These are phyloP conservation scores for Catunica adiposa DNA, from an alignment of 2,329 filamentous ascomycete genomes.

Conservation along the genomic window DNA sequence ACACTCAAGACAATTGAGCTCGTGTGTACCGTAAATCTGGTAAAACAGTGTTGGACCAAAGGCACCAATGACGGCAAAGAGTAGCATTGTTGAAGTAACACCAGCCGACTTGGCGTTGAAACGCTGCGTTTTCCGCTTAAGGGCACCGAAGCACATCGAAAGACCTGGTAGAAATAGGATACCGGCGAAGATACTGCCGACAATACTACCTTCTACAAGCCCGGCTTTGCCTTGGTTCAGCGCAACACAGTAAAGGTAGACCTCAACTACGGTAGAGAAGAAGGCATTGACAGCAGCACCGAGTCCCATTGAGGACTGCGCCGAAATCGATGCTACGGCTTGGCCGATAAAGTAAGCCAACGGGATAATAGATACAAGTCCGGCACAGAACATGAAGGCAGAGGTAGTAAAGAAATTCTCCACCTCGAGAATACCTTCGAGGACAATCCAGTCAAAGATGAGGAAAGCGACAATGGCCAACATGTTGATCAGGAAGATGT, in stretches of 20 bases:
- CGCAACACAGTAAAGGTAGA: constrained; percentile 92
- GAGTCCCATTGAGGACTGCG: constrained; percentile 94
- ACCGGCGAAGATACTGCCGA: constrained; percentile 94
- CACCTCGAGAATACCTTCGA: constrained; percentile 51
- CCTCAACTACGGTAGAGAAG: constrained; percentile 93
- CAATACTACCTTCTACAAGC: constrained; percentile 89
- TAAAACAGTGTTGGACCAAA: constrained; percentile 96
- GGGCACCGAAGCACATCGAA: constrained; percentile 96
- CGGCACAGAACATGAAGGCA: constrained; percentile 71
- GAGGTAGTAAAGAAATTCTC: constrained; percentile 62
- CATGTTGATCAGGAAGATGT: constrained; percentile 97
- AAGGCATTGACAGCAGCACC: constrained; percentile 96
- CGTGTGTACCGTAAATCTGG: constrained; percentile 94
- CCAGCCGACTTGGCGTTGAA: constrained; percentile 95
- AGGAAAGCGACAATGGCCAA: constrained; percentile 87
- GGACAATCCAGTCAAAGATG: constrained; percentile 78
- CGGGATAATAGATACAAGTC: constrained; percentile 82
- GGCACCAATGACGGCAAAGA: constrained; percentile 88
- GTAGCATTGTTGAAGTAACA: constrained; percentile 92
- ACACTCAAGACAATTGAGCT: constrained; percentile 67
- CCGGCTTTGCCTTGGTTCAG: constrained; percentile 81
- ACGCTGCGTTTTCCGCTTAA: constrained; percentile 93
- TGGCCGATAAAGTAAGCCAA: constrained; percentile 97
- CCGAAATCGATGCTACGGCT: constrained; percentile 93
- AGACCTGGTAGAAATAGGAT: constrained; percentile 85